These are phyloP conservation scores for Patellifolia procumbens DNA, from an alignment of 179 eudicot species.

Conservation along the genomic window DNA sequence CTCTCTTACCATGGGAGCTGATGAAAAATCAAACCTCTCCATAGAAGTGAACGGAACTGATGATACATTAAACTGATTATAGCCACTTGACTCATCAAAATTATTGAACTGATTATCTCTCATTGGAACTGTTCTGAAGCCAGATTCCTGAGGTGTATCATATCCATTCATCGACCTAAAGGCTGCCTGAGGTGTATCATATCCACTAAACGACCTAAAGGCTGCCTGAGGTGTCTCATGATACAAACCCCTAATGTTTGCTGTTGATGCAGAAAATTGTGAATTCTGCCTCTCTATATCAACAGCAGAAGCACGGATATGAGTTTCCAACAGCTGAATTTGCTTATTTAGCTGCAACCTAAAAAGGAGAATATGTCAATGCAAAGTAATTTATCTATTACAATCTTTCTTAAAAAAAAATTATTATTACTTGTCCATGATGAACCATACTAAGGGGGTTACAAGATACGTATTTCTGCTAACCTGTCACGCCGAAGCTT, in stretches of 20 bases:
- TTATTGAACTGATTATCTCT: slow-evolving; percentile 54
- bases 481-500: slow-evolving; percentile 91
- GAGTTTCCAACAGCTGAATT: slow-evolving; percentile 72
- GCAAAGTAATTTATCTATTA: slow-evolving; percentile 12
- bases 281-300: slow-evolving; percentile 64
- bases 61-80: slow-evolving; percentile 46
- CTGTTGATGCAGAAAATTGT: slow-evolving; percentile 72
- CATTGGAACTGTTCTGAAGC: slow-evolving; percentile 44
- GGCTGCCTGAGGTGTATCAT: slow-evolving; percentile 44
- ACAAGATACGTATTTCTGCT: slow-evolving; percentile 17
- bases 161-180: slow-evolving; percentile 15
- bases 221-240: slow-evolving; percentile 56
- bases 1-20: slow-evolving; percentile 75
- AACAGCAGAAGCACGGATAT: slow-evolving; percentile 42
- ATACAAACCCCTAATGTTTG: slow-evolving; percentile 43
- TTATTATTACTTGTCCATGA: neutral
- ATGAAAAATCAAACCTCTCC: slow-evolving; percentile 51
- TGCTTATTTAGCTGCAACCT: slow-evolving; percentile 86
- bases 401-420: neutral
- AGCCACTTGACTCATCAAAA: slow-evolving; percentile 39
- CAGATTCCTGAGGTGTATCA: slow-evolving; percentile 56
- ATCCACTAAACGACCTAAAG: slow-evolving; percentile 16
- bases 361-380: slow-evolving; percentile 23
- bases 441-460: neutral
- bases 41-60: slow-evolving; percentile 47